Conservation (phyloP, 169 alveolate genomes). For the Toxoplasma gondii region DNA sequence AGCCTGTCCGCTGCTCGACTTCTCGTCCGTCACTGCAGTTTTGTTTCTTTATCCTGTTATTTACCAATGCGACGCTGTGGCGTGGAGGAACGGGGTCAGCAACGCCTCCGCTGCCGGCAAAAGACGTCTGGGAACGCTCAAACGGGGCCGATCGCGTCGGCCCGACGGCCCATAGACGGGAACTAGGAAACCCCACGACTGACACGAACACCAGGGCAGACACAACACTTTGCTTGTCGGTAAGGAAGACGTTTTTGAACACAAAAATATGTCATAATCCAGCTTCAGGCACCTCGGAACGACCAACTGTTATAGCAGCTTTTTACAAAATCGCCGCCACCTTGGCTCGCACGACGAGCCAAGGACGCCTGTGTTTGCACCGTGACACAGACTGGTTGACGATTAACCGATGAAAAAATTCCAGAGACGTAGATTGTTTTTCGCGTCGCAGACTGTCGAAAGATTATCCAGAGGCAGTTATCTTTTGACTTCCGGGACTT, state of each 20-base stretch:
- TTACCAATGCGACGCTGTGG: not conserved
- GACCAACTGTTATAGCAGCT: no score
- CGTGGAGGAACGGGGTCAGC: not conserved
- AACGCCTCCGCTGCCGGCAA: not conserved
- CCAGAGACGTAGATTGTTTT: no score
- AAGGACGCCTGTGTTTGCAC: no score
- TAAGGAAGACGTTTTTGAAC: not conserved
- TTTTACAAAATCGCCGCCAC: no score
- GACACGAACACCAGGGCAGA: not conserved
- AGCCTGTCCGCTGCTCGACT: not conserved
- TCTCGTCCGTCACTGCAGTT: not conserved
- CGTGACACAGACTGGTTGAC: no score
- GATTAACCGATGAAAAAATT: no score
- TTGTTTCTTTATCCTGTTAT: not conserved
- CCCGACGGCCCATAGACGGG: not conserved
- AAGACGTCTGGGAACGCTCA: not conserved
- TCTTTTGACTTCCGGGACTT: no score
- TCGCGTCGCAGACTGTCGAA: no score
- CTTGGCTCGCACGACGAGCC: no score
- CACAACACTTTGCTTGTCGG: not conserved
- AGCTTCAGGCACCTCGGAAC: not conserved
- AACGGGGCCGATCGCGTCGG: not conserved
- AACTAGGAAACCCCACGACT: not conserved
- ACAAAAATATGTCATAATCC: not conserved
- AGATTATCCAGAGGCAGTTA: no score